Conservation (phyloP, 208 protist genomes). For the Leishmania major region DNA sequence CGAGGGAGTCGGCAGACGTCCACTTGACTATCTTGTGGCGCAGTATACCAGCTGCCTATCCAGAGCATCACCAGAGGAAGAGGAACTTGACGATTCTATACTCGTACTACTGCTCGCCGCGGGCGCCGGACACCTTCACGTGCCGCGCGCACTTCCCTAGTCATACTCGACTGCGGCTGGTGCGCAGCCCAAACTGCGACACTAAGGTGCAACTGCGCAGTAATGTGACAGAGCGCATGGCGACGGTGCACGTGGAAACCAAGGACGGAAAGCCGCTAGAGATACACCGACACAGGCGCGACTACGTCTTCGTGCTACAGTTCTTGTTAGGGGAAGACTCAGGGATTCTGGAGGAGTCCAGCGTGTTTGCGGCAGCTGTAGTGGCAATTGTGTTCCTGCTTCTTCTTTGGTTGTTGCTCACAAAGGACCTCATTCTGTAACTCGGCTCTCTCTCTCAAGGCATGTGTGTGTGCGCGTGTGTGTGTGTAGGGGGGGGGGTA, state of each 20-base stretch:
- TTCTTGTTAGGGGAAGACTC: constrained; percentile 50
- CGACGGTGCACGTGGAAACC: constrained; percentile 34
- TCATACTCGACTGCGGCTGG: constrained; percentile 28
- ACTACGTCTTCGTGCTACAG: constrained; percentile 48
- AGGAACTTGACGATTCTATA: constrained; percentile 42
- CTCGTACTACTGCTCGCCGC: constrained; percentile 63
- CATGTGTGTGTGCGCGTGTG: background rate
- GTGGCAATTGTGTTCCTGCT: constrained; percentile 43
- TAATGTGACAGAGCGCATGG: constrained; percentile 20
- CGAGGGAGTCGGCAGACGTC: background rate
- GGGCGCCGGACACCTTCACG: constrained; percentile 48
- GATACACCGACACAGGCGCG: constrained; percentile 21
- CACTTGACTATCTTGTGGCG: constrained; percentile 43
- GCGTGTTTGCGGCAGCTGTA: constrained; percentile 25
- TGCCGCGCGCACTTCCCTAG: constrained; percentile 39
- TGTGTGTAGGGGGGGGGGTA: background rate
- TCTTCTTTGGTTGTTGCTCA: constrained; percentile 65
- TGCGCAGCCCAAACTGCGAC: constrained; percentile 50
- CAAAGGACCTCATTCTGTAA: constrained; percentile 62
- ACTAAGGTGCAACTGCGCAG: constrained; percentile 31
- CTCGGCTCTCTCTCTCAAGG: background rate
- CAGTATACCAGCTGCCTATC: constrained; percentile 9
- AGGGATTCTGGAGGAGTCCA: constrained; percentile 29
- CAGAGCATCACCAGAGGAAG: background rate
- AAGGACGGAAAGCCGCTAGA: constrained; percentile 19